Percentiles rank a stretch among this genome's conserved stretches.
Conservation (phyloP, 2,329 filamentous ascomycete species). For the Pseudocercospora ulei region DNA sequence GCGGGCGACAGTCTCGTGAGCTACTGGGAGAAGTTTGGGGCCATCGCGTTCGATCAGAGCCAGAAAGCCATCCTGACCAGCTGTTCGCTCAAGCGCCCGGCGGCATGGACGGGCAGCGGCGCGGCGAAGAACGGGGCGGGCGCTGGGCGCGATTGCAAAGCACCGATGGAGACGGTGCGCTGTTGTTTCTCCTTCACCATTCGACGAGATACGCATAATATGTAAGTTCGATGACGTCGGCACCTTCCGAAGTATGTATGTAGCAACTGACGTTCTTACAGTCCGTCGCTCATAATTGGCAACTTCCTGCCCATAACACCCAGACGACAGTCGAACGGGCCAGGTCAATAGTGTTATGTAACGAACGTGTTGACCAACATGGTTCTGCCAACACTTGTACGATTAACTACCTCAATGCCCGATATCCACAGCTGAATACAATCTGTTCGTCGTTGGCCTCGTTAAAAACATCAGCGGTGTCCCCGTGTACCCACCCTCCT, state of each 20-base stretch:
- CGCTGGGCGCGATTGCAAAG: constrained; percentile 35
- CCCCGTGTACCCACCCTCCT: no score
- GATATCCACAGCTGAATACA: no score
- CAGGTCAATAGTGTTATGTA: constrained; percentile 16
- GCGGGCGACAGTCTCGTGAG: constrained; percentile 89
- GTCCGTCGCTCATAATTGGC: constrained; percentile 86
- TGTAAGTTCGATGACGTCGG: constrained; percentile 54
- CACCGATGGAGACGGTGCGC: constrained; percentile 57
- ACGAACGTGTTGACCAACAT: no score
- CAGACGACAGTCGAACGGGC: constrained; percentile 15
- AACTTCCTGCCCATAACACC: constrained; percentile 78
- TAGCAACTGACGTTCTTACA: constrained; percentile 39
- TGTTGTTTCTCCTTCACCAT: constrained; percentile 99
- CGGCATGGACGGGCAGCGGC: constrained; percentile 36
- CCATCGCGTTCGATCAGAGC: constrained; percentile 86
- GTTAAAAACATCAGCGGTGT: no score
- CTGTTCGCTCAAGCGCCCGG: constrained; percentile 78
- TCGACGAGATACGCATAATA: constrained; percentile 84
- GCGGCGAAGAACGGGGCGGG: constrained; percentile 33
- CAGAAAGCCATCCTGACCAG: constrained; percentile 94
- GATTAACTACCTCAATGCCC: no score
- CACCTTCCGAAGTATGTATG: constrained; percentile 1
- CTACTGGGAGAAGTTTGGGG: constrained; percentile 98
- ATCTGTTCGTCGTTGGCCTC: no score
- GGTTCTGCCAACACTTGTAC: no score